Evolutionary conservation across 352 stramenopile species (phyloP).

Genomic region (Thalassiosira hispida): DNA sequence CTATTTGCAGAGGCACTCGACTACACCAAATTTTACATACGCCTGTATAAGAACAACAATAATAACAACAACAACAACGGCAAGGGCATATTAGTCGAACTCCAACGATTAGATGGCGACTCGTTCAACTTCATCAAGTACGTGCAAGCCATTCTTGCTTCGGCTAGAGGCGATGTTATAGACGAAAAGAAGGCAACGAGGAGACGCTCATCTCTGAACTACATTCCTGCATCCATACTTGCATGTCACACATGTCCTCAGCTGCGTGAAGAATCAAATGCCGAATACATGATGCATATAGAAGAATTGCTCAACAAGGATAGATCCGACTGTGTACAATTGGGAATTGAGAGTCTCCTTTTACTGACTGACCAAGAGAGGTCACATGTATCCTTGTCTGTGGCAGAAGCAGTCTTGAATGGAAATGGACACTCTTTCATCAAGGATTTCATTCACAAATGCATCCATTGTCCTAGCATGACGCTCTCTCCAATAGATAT

Average conservation of each 20-base stretch:
- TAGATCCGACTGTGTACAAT: constrained; percentile 28
- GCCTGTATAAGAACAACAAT: constrained; percentile 40
- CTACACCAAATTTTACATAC: constrained; percentile 38
- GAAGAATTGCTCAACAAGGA: constrained; percentile 37
- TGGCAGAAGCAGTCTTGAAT: constrained; percentile 25
- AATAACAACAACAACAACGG: no score
- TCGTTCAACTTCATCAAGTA: constrained; percentile 40
- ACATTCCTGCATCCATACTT: constrained; percentile 25
- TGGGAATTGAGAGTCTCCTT: constrained; percentile 47
- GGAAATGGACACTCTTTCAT: constrained; percentile 17
- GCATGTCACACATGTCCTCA: constrained; percentile 6
- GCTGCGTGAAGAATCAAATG: constrained; percentile 4
- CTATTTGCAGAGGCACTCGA: constrained; percentile 43
- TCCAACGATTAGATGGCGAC: constrained; percentile 32
- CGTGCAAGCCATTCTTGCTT: constrained; percentile 32
- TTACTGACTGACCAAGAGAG: constrained; percentile 39
- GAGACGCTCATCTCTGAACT: constrained; percentile 28
- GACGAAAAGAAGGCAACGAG: background rate
- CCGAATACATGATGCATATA: constrained; percentile 11
- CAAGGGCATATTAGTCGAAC: constrained; percentile 36
- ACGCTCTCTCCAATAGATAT: background rate
- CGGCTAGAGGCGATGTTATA: constrained; percentile 25
- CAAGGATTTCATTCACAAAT: constrained; percentile 36
- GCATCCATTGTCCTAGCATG: constrained; percentile 8
- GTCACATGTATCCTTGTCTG: constrained; percentile 26